Evolutionary conservation across 345 rosid genomes (phyloP).

Genomic region (Heritiera littoralis): DNA sequence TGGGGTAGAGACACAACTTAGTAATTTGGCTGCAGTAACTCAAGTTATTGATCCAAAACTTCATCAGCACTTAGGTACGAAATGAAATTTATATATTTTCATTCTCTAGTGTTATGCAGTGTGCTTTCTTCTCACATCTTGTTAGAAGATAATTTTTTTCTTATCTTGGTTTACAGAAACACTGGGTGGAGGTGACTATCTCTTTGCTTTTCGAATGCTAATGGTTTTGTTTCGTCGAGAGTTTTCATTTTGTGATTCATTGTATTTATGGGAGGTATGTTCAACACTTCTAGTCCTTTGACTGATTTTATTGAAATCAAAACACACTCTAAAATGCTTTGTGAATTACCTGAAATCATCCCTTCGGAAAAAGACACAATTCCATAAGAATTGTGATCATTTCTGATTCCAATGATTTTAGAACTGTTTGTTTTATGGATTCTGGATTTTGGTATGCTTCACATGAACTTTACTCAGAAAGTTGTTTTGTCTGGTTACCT

Average conservation of each 20-base stretch:
- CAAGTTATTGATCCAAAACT: slow-evolving; percentile 94
- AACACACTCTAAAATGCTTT: not conserved
- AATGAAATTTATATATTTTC: slow-evolving; percentile 4
- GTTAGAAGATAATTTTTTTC: slow-evolving; percentile 6
- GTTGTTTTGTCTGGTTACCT: slow-evolving; percentile 14
- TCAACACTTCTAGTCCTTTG: slow-evolving; percentile 19
- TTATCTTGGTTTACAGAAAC: slow-evolving; percentile 52
- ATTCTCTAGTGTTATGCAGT: not conserved
- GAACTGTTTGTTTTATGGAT: not conserved
- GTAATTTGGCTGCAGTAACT: slow-evolving; percentile 81
- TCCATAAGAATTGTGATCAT: not conserved
- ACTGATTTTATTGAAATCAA: not conserved
- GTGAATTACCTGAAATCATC: not conserved
- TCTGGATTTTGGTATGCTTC: not conserved
- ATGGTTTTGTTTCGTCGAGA: slow-evolving; percentile 97
- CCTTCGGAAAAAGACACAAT: not conserved
- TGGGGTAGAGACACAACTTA: slow-evolving; percentile 93
- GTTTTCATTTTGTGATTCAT: slow-evolving; percentile 91
- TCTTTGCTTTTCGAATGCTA: slow-evolving; percentile 94
- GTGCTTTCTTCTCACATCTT: slow-evolving; percentile 15
- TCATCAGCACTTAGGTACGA: slow-evolving; percentile 92
- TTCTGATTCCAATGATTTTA: not conserved
- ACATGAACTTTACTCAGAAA: slow-evolving; percentile 5
- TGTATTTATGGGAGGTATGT: slow-evolving; percentile 98
- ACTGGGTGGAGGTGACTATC: slow-evolving; percentile 94